Conservation (phyloP, 2,329 filamentous ascomycete species). For the Calonectria pauciramosa region DNA sequence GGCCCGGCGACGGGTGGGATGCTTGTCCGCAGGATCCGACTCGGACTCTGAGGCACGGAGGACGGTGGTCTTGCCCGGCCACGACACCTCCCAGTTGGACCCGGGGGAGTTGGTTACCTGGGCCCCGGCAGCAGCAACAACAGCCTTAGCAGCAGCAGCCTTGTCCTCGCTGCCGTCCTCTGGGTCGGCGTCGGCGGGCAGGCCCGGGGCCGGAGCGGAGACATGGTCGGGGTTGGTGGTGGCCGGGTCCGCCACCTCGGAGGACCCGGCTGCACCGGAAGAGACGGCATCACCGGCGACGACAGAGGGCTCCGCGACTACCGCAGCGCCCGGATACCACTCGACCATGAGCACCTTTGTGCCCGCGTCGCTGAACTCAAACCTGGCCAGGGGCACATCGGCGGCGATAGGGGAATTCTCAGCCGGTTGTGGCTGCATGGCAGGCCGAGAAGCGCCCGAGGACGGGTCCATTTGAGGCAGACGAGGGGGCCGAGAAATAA, state of each 20-base stretch:
- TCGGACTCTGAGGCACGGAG: slow-evolving; percentile 68
- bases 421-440: slow-evolving; percentile 39
- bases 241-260: slow-evolving; percentile 35
- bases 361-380: slow-evolving; percentile 89
- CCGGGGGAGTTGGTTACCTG: slow-evolving; percentile 27
- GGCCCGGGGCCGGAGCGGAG: slow-evolving; percentile 37
- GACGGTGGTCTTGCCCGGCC: slow-evolving; percentile 84
- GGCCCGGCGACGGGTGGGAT: slow-evolving; percentile 66
- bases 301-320: slow-evolving; percentile 3
- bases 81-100: slow-evolving; percentile 80
- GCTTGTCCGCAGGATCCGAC: slow-evolving; percentile 30
- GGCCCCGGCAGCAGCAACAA: neutral
- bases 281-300: slow-evolving; percentile 31
- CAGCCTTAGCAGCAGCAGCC: neutral
- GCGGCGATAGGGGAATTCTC: slow-evolving; percentile 39
- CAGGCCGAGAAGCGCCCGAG: slow-evolving; percentile 52
- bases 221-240: slow-evolving; percentile 29
- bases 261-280: slow-evolving; percentile 22
- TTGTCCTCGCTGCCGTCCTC: neutral
- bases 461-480: slow-evolving; percentile 45
- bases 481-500: neutral
- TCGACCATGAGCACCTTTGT: slow-evolving; percentile 96
- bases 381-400: slow-evolving; percentile 71
- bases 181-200: slow-evolving; percentile 21
- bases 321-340: slow-evolving; percentile 71